Evolutionary conservation across 768 basidiomycete genomes (phyloP), one percentile per base, ranked within the genome.

Genomic region (Paxillus ammoniavirescens): DNA sequence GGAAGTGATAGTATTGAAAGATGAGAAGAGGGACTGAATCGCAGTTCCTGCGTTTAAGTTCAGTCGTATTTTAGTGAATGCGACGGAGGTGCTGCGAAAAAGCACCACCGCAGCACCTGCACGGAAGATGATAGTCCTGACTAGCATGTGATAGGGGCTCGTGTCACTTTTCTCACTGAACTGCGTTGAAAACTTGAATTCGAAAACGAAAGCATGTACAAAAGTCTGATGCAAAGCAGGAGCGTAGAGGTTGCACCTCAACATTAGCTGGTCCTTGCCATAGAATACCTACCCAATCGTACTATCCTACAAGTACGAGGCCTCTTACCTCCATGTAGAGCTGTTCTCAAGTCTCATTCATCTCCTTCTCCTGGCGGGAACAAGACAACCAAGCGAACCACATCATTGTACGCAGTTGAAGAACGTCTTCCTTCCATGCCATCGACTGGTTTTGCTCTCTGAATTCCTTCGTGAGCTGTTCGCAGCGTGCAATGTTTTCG

Each of bases 391-490:
- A 94, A 33, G 90, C 87, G 63, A 90, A 95, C 89, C 93, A 93
- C 83, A 97, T 87, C 84, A 93, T 93, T 53, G 87, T 90, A 53
- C 88, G 79, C 56, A 97, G 77, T 73, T 95, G 92, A 61, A 98
- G 75, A 5, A 96, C 90, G 65, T 98, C 95, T 67, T 93, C 89
- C 70, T 95, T 94, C 95, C 95, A 98, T 41, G 81, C 86, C 77
- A 84, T 84, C 47, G 82, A 81, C 67, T 87, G 84, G 65, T 96
- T 96, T 72, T 95, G 91, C 65, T 86, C 84, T 54, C 94, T 80
- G 72, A 97, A 97, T 73, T 98, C 94, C 60, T 78, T 77, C 55
- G 91, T 94, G 51, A 98, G 78, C 67, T 78, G 77, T 70, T 91
- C 91, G 70, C 95, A 98, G 33, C 92, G 82, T 45, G 73, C 75